Evolutionary conservation across 805 yeast species (phyloP).

Genomic region (Cyberlindnera subsufficiens): DNA sequence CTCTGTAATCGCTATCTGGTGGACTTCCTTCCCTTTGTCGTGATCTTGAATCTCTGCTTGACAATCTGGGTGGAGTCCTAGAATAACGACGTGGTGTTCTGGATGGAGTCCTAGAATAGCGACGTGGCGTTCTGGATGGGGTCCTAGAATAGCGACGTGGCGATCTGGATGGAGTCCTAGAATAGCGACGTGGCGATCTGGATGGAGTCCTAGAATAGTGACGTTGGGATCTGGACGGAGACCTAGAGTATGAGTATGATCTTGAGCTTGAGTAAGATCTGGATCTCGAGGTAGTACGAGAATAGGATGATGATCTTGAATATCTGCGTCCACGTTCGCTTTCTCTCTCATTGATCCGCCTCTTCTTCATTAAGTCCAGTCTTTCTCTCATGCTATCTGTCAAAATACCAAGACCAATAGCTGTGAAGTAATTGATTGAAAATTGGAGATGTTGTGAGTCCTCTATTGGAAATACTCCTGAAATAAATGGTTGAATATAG

Average conservation of each 20-base stretch:
- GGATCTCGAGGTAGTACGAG: constrained; percentile 15
- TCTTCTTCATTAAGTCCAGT: constrained; percentile 23
- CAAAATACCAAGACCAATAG: constrained; percentile 79
- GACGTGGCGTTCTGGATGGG: constrained; percentile 18
- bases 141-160: constrained; percentile 17
- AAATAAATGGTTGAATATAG: constrained; percentile 40
- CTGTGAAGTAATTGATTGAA: constrained; percentile 86
- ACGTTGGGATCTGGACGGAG: constrained; percentile 1
- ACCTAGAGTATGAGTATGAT: constrained; percentile 21
- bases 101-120: constrained; percentile 4
- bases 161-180: constrained; percentile 16
- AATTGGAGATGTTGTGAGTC: constrained; percentile 57
- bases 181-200: constrained; percentile 5
- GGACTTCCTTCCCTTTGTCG: constrained; percentile 1
- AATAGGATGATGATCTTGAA: constrained; percentile 16
- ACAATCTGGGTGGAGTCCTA: constrained; percentile 1
- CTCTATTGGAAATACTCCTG: constrained; percentile 59
- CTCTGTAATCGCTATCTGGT: constrained; percentile 2
- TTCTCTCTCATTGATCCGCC: constrained; percentile 22
- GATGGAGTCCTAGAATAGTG: constrained; percentile 4
- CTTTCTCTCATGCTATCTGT: constrained; percentile 77
- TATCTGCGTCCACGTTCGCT: constrained; percentile 14
- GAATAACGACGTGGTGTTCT: constrained; percentile 4
- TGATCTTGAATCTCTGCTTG: background rate
- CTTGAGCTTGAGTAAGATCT: constrained; percentile 8